Conservation (phyloP, 2,329 filamentous ascomycete genomes). For the Cladosporium sp. region DNA sequence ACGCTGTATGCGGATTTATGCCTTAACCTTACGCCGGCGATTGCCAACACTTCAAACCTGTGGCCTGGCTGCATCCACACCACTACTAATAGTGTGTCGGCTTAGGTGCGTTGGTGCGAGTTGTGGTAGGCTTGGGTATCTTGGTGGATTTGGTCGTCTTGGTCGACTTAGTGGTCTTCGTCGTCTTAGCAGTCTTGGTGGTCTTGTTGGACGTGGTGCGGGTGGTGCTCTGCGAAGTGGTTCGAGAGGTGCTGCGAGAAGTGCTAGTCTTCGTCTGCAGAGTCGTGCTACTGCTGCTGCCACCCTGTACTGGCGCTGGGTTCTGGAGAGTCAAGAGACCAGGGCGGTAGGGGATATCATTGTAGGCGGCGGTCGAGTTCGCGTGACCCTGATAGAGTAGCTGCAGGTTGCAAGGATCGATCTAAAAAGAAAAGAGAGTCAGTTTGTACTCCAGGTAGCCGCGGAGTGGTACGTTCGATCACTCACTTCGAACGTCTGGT, state of each 20-base stretch:
- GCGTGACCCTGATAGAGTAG: conserved; percentile 65
- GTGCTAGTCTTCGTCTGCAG: neutral
- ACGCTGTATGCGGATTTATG: neutral
- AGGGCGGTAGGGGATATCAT: conserved; percentile 55
- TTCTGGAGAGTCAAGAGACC: conserved; percentile 54
- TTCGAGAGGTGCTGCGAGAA: neutral
- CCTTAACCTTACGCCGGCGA: neutral
- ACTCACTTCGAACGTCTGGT: conserved; percentile 59
- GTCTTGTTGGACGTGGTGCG: neutral
- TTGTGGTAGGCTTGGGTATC: neutral
- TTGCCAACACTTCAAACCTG: neutral
- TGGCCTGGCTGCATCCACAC: neutral
- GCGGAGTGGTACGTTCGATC: neutral
- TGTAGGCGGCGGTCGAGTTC: conserved; percentile 50
- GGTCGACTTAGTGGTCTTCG: neutral
- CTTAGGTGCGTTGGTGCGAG: neutral
- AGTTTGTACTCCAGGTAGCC: neutral
- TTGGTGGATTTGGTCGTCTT: neutral
- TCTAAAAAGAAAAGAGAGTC: conserved; percentile 56
- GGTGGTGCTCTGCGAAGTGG: neutral
- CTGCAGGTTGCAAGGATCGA: conserved; percentile 67
- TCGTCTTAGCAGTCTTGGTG: neutral
- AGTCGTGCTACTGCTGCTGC: neutral
- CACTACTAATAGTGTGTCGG: neutral
- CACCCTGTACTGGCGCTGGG: neutral